These are phyloP conservation scores for Pleurostoma richardsiae DNA, from an alignment of 2,329 filamentous ascomycete species.

Conservation along the genomic window DNA sequence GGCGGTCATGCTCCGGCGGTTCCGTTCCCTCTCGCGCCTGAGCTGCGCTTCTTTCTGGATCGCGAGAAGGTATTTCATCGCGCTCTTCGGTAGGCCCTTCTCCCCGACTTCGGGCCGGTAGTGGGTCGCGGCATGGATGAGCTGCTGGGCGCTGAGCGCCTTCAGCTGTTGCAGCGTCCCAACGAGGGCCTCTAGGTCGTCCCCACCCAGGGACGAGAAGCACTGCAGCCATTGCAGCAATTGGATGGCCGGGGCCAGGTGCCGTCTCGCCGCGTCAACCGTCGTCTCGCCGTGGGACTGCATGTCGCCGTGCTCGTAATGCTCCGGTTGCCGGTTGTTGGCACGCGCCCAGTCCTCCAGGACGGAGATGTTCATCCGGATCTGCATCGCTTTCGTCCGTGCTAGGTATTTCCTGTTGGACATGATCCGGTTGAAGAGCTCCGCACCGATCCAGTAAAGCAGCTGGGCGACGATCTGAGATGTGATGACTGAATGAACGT, in stretches of 20 bases:
- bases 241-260: constrained; percentile 87
- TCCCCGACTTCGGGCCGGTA: constrained; percentile 95
- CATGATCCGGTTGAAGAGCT: constrained; percentile 98
- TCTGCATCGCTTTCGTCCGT: constrained; percentile 98
- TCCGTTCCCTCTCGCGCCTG: constrained; percentile 48
- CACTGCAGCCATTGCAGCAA: constrained; percentile 96
- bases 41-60: constrained; percentile 70
- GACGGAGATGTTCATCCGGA: constrained; percentile 95
- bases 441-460: constrained; percentile 92
- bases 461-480: constrained; percentile 89
- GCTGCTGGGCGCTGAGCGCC: constrained; percentile 76
- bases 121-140: constrained; percentile 87
- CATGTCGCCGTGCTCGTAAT: constrained; percentile 90
- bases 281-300: constrained; percentile 81
- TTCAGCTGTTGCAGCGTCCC: constrained; percentile 87
- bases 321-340: constrained; percentile 92
- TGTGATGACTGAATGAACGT: constrained; percentile 94
- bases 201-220: constrained; percentile 81
- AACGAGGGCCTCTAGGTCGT: constrained; percentile 84
- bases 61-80: constrained; percentile 77
- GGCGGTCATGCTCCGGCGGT: constrained; percentile 36
- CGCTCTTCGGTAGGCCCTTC: constrained; percentile 82
- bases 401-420: constrained; percentile 91
- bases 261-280: constrained; percentile 74
- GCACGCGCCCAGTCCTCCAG: constrained; percentile 92